These are phyloP conservation scores for Tuber borchii DNA, from an alignment of 495 filamentous ascomycete species.

Conservation along the genomic window DNA sequence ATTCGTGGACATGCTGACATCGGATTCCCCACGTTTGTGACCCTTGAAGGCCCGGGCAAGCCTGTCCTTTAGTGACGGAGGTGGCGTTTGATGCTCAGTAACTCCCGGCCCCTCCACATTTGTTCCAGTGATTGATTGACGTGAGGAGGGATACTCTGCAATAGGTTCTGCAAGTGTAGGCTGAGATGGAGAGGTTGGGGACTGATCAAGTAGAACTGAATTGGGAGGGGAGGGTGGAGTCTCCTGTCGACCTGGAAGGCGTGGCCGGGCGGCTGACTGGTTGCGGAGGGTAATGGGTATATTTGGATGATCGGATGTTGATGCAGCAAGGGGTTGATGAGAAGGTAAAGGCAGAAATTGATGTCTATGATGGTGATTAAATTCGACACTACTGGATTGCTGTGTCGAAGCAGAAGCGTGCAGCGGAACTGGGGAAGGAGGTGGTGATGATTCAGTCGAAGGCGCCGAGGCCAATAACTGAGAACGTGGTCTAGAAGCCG, in stretches of 20 bases:
- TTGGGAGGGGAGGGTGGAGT: constrained; percentile 39
- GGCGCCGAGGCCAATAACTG: constrained; percentile 29
- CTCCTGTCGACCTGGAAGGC: constrained; percentile 38
- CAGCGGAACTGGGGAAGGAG: constrained; percentile 31
- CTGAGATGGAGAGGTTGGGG: constrained; percentile 18
- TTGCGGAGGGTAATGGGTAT: constrained; percentile 14
- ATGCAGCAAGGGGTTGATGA: not conserved
- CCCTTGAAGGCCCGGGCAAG: constrained; percentile 39
- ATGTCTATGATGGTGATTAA: constrained; percentile 11
- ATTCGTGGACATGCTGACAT: constrained; percentile 34
- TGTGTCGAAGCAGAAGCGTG: constrained; percentile 16
- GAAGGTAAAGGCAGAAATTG: constrained; percentile 11
- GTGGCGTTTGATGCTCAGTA: constrained; percentile 25
- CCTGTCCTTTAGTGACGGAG: constrained; percentile 37
- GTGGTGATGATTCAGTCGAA: constrained; percentile 39
- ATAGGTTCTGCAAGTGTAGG: not conserved
- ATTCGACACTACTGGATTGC: constrained; percentile 9
- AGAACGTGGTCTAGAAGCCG: constrained; percentile 20
- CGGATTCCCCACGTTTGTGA: constrained; percentile 35
- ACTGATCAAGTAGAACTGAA: constrained; percentile 33
- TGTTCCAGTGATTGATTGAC: constrained; percentile 11
- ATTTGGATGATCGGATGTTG: constrained; percentile 19
- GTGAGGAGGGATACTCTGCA: constrained; percentile 10
- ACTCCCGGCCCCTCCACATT: constrained; percentile 13
- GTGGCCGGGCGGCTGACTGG: constrained; percentile 23